Evolutionary conservation across 352 stramenopile species (phyloP).

Genomic region (Phytophthora boehmeriae): DNA sequence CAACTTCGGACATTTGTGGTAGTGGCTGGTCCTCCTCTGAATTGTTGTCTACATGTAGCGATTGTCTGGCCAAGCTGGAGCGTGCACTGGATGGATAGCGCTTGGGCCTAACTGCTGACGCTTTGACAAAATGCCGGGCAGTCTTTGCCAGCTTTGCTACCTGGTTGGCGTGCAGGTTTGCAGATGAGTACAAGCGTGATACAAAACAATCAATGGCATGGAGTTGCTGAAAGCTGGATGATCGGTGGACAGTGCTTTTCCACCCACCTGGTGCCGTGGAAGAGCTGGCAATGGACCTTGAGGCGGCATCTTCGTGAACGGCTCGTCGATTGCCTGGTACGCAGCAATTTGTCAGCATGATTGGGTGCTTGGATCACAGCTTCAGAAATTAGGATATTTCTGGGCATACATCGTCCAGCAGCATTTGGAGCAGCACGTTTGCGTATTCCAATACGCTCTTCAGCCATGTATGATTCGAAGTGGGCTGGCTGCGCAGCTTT

Average conservation of each 20-base stretch:
- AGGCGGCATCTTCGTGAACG: slow-evolving; percentile 69
- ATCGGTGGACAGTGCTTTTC: not conserved
- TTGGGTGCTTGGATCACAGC: too few species aligned
- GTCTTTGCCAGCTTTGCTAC: slow-evolving; percentile 28
- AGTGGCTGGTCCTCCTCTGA: slow-evolving; percentile 1
- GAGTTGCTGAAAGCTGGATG: not conserved
- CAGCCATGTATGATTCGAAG: slow-evolving; percentile 57
- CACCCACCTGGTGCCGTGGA: slow-evolving; percentile 48
- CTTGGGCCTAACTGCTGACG: not conserved
- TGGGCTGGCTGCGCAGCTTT: slow-evolving; percentile 61
- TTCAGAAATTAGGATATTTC: not conserved
- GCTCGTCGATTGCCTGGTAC: slow-evolving; percentile 49
- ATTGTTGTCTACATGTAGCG: slow-evolving; percentile 17
- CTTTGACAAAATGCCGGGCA: slow-evolving; percentile 4
- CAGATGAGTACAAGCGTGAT: not conserved
- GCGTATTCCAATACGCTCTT: slow-evolving; percentile 64
- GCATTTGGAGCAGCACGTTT: slow-evolving; percentile 54
- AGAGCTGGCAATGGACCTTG: slow-evolving; percentile 58
- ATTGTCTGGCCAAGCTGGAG: not conserved
- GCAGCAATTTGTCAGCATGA: not conserved
- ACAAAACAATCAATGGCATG: not conserved
- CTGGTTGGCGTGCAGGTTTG: slow-evolving; percentile 11
- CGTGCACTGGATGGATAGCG: slow-evolving; percentile 1
- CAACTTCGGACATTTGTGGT: slow-evolving; percentile 6
- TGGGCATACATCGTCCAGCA: slow-evolving; percentile 49